Evolutionary conservation across 2,329 filamentous ascomycete genomes (phyloP).

Genomic region (Curvularia spicifera): DNA sequence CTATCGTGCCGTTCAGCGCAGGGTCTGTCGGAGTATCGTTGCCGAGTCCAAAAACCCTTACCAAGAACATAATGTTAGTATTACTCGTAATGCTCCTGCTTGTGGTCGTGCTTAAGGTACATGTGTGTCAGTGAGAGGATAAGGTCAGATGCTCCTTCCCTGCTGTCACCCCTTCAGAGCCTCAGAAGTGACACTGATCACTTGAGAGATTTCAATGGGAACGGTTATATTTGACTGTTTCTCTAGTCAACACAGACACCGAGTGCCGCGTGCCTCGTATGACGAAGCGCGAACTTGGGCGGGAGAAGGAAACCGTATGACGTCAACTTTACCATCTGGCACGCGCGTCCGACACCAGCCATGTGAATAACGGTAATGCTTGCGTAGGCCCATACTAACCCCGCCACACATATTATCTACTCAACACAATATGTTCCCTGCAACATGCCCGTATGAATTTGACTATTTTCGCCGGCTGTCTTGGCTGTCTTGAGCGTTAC

Average conservation of each 20-base stretch:
- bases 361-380: not conserved
- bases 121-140: slow-evolving; percentile 2
- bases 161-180: slow-evolving; percentile 6
- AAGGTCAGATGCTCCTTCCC: slow-evolving; percentile 9
- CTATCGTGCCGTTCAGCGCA: slow-evolving; percentile 5
- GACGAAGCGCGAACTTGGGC: not conserved
- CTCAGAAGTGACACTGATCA: slow-evolving; percentile 3
- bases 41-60: slow-evolving; percentile 10
- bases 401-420: not conserved
- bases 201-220: slow-evolving; percentile 6
- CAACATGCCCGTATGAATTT: not conserved
- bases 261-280: slow-evolving; percentile 5
- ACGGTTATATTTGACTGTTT: slow-evolving; percentile 1
- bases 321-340: slow-evolving; percentile 15
- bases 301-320: slow-evolving; percentile 4
- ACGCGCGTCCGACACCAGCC: slow-evolving; percentile 4
- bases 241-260: slow-evolving; percentile 1
- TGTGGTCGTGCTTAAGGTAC: not conserved
- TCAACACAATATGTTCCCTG: slow-evolving; percentile 1
- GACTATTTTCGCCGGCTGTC: slow-evolving; percentile 1
- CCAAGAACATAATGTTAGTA: not conserved
- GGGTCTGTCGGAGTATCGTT: slow-evolving; percentile 12
- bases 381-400: not conserved
- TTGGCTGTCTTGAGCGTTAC: slow-evolving; percentile 14
- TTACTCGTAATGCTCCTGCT: not conserved